Evolutionary conservation across 768 basidiomycete genomes (phyloP), one percentile per base, ranked within the genome.

Genomic region (Boletus reticulatus): DNA sequence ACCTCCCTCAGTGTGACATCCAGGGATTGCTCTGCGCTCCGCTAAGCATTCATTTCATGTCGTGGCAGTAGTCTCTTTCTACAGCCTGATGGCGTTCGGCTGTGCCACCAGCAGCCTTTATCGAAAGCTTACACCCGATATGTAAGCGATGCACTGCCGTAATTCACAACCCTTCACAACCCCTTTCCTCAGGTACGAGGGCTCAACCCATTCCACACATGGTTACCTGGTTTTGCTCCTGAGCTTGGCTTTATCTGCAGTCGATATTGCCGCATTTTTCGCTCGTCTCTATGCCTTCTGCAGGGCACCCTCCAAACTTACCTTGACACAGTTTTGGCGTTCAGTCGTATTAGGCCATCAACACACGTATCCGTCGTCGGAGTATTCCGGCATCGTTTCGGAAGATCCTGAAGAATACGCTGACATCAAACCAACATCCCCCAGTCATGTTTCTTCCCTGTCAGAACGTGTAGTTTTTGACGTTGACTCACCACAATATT

Each of bases 21-120:
- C 65, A 96, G 94, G 83, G 31, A 90, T 96, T 56, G 83, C 84
- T 1, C 77, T 97, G 56, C 85, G 94, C 34, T 85, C 89, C 16
- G 85, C 88, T 0, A 85, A 84, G 47, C 88, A 92, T 64, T 73
- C 85, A 0, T 81, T 78, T 60, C 85, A 86, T 52, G 76, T 78
- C 22, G 46, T 87, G 16, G 77, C 79, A 8, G 79, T 86, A n/a
- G 48, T 82, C 29, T 73, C 75, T 0, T 94, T 94, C 73, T 87
- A 88, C 66, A 72, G 61, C 13, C 75, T 89, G 20, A 74, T 78
- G 50, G 69, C 76, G 1, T 67, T 95, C 39, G 92, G 91, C 6
- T 82, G 87, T 67, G 76, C 83, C 14, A 72, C 86, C 20, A 87
- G 87, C 62, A 78, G 78, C 3, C 67, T 90, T 22, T 97, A 98